phyloP scores from a whole-genome alignment of 352 stramenopile genomes.

The Phytophthora pini region DNA sequence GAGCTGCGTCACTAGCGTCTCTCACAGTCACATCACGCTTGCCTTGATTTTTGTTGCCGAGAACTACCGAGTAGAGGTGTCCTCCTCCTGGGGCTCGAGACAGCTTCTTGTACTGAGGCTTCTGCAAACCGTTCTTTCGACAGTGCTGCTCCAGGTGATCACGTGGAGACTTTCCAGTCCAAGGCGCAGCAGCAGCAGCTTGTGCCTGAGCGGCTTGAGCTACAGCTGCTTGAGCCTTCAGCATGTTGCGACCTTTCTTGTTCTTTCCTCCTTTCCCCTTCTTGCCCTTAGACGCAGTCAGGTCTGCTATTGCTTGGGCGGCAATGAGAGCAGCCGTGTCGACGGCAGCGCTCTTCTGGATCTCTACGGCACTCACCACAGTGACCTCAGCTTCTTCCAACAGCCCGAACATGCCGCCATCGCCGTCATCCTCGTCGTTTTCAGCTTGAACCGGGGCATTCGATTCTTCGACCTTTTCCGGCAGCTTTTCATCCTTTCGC shows the following conservation, averaged over 20 bases:
- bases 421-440: slow-evolving; percentile 22
- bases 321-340: slow-evolving; percentile 35
- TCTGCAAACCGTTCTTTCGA: slow-evolving; percentile 84
- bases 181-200: slow-evolving; percentile 29
- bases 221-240: slow-evolving; percentile 33
- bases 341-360: slow-evolving; percentile 48
- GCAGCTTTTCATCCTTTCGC: neutral
- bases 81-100: slow-evolving; percentile 22
- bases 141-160: slow-evolving; percentile 91
- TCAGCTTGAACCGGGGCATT: slow-evolving; percentile 1
- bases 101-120: slow-evolving; percentile 81
- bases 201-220: slow-evolving; percentile 30
- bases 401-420: slow-evolving; percentile 44
- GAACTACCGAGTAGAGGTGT: slow-evolving; percentile 63
- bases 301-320: slow-evolving; percentile 26
- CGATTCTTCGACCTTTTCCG: neutral
- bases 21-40: slow-evolving; percentile 52
- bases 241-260: slow-evolving; percentile 36
- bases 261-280: slow-evolving; percentile 46
- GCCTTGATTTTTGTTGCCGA: slow-evolving; percentile 48
- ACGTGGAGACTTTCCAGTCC: slow-evolving; percentile 87
- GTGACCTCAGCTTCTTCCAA: slow-evolving; percentile 48
- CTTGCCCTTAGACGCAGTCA: slow-evolving; percentile 32
- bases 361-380: slow-evolving; percentile 42
- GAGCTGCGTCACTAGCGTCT: slow-evolving; percentile 40